These are phyloP conservation scores for Serendipita sp. DNA, from an alignment of 768 basidiomycete genomes.

Conservation along the genomic window DNA sequence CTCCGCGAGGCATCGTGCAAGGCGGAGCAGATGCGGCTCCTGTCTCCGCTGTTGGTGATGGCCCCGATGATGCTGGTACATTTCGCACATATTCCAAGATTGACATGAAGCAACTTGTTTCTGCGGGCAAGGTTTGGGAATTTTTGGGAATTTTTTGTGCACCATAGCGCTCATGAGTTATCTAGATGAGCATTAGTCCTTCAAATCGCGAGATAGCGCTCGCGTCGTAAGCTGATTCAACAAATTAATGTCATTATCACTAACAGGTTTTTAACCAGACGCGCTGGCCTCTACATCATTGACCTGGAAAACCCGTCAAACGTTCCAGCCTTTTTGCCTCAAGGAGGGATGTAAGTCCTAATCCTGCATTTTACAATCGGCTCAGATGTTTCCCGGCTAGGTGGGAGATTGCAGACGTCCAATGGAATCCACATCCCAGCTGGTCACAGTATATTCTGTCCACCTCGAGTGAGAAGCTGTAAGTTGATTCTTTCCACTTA, in stretches of 20 bases:
- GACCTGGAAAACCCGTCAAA: conserved; percentile 78
- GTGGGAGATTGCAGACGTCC: conserved; percentile 88
- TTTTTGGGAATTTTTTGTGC: not conserved
- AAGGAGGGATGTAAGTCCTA: conserved; percentile 40
- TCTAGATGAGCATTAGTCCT: conserved; percentile 82
- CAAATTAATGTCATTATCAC: not conserved
- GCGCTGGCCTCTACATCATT: conserved; percentile 86
- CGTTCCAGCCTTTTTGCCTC: conserved; percentile 84
- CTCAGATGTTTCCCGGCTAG: conserved; percentile 20
- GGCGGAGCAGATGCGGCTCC: not conserved
- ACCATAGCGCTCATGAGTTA: not conserved
- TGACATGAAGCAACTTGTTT: not conserved
- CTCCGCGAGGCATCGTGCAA: not conserved
- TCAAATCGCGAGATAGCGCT: conserved; percentile 76
- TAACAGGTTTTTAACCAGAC: conserved; percentile 15
- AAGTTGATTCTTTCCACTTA: conserved; percentile 15
- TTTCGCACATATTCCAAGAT: not conserved
- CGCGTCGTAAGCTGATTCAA: conserved; percentile 46
- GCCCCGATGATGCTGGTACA: not conserved
- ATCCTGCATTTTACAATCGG: not conserved
- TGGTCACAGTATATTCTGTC: conserved; percentile 68
- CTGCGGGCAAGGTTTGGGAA: not conserved
- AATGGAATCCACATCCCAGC: conserved; percentile 75
- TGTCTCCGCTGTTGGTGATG: not conserved
- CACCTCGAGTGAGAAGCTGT: conserved; percentile 81